Evolutionary conservation across 2,329 filamentous ascomycete species (phyloP), one percentile per base, ranked within the genome.

Genomic region (Ascochyta koolunga): DNA sequence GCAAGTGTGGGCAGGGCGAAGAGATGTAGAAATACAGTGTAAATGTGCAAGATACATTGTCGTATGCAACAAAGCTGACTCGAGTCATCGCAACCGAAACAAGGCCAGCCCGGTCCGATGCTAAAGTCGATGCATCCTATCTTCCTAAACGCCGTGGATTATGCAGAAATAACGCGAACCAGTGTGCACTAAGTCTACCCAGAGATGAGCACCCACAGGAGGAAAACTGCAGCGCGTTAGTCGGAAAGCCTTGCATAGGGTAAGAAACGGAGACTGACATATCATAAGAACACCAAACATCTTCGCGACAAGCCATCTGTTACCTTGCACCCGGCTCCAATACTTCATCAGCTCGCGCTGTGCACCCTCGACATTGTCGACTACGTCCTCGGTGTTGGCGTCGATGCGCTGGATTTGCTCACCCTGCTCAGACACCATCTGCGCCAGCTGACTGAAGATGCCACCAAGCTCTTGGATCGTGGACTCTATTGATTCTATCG

Each of bases 341-440:
- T 98, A 99, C 76, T 97, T 97, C 78, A 99, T 86, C 69, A 99
- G 75, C 77, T 99, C 93, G 59, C 93, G 84, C 73, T 99, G 95
- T 5, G 95, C 95, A 16, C 95, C 95, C 70, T 96, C 86, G n/a
- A 99, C 93, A 67, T 99, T 99, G 70, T 98, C 93, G 49, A 99
- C 93, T 5, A 99, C 91, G 66, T 97, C 93, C 70, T 99, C 95
- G 1, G 93, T 97, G 75, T 98, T 97, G 61, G 93, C 93, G 68
- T 98, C 93, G 70, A 97, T 97, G 43, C 93, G 84, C 77, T 98
- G 91, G 62, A 99, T 96, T 89, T 96, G 96, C 77, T 97, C 95
- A 58, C 90, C 91, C 78, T 99, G 95, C 75, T 99, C 93, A 50
- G 89, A 91, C 25, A 99, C 95, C 95, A 99, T 98, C 63, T 91